Evolutionary conservation across 805 yeast species (phyloP).

Genomic region (Cyberlindnera mycetangii): DNA sequence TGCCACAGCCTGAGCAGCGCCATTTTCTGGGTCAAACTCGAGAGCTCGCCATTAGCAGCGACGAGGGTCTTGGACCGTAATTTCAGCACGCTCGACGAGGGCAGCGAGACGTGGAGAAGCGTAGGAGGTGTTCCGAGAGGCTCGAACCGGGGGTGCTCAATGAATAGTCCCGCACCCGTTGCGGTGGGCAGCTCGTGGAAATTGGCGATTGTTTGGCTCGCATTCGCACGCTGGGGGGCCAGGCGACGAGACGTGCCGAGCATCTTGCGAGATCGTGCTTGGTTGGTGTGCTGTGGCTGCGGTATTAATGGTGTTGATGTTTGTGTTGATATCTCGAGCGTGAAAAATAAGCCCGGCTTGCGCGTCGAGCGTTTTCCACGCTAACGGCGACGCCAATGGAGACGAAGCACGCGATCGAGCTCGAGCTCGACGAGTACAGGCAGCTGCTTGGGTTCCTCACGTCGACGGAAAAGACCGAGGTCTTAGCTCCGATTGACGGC

Average conservation of each 20-base stretch:
- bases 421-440: constrained; percentile 14
- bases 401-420: background rate
- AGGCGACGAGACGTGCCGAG: background rate
- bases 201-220: background rate
- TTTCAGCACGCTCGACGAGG: constrained; percentile 25
- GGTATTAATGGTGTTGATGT: background rate
- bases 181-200: constrained; percentile 15
- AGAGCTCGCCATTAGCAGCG: constrained; percentile 22
- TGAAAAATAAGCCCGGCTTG: no score
- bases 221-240: background rate
- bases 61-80: constrained; percentile 21
- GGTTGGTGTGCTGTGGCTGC: no score
- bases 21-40: constrained; percentile 5
- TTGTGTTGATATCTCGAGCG: no score
- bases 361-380: no score
- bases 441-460: constrained; percentile 9
- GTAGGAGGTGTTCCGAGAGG: constrained; percentile 30
- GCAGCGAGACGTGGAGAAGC: constrained; percentile 25
- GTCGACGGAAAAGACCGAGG: constrained; percentile 8
- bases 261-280: no score
- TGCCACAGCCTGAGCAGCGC: constrained; percentile 12
- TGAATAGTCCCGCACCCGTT: constrained; percentile 31
- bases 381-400: no score
- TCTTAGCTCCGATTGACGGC: constrained; percentile 21
- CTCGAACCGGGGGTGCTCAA: constrained; percentile 29